These are phyloP conservation scores for Fusarium succisae DNA, from an alignment of 2,329 filamentous ascomycete genomes.

Conservation along the genomic window DNA sequence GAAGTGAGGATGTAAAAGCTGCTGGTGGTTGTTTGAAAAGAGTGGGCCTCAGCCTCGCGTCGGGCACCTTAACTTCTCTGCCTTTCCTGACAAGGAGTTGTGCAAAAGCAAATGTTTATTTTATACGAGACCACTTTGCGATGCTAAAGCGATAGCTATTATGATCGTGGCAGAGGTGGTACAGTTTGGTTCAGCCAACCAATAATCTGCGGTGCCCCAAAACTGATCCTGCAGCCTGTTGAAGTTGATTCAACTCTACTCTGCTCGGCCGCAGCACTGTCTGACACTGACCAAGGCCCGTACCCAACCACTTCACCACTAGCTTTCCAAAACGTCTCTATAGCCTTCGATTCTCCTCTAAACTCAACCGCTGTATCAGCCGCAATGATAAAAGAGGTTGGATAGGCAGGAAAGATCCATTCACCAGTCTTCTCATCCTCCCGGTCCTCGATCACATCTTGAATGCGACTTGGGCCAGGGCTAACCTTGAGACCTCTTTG, in stretches of 20 bases:
- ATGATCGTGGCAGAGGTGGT: neutral
- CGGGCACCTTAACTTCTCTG: too few relatives aligned
- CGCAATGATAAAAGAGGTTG: neutral
- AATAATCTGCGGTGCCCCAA: neutral
- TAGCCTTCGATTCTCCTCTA: accelerated
- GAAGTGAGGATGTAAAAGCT: too few relatives aligned
- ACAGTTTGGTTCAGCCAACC: neutral
- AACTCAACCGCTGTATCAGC: neutral
- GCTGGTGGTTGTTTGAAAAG: too few relatives aligned
- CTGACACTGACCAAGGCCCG: neutral
- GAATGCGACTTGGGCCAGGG: neutral
- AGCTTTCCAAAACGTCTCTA: neutral
- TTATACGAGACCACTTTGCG: too few relatives aligned
- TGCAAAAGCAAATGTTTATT: neutral
- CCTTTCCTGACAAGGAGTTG: accelerated
- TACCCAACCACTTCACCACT: neutral
- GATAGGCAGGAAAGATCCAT: neutral
- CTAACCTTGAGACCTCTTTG: neutral
- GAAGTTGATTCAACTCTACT: neutral
- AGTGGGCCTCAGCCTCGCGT: too few relatives aligned
- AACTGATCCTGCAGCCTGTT: neutral
- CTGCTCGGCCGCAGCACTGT: neutral
- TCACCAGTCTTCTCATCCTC: accelerated
- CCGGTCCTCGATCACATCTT: neutral
- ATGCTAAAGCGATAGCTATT: too few relatives aligned